Conservation (phyloP, 768 basidiomycete species). For the Thelephora ganbajun region DNA sequence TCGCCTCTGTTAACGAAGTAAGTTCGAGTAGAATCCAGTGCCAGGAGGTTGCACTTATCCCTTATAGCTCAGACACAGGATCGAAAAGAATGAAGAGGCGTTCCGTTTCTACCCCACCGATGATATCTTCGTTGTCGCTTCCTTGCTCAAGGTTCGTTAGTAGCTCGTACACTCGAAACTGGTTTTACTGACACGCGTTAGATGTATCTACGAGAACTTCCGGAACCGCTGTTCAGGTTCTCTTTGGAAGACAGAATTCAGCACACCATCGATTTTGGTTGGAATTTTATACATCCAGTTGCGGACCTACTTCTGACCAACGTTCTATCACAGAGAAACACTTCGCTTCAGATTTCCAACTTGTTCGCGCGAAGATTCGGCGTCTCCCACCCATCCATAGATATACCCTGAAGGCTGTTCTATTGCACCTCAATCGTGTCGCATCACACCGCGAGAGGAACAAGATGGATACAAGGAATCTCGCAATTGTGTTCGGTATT, state of each 20-base stretch:
- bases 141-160: conserved; percentile 60
- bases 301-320: conserved; percentile 1
- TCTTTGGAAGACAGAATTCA: conserved; percentile 70
- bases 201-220: conserved; percentile 76
- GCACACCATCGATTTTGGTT: conserved; percentile 67
- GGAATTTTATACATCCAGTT: conserved; percentile 3
- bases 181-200: conserved; percentile 12
- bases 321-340: conserved; percentile 43
- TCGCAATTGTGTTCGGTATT: conserved; percentile 85
- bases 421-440: conserved; percentile 75
- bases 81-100: conserved; percentile 67
- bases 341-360: conserved; percentile 49
- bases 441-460: conserved; percentile 55
- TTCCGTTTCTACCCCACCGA: conserved; percentile 58
- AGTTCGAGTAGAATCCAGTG: conserved; percentile 7
- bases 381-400: conserved; percentile 75
- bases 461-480: conserved; percentile 89
- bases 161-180: background rate
- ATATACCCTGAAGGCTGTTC: conserved; percentile 62
- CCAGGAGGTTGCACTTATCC: background rate
- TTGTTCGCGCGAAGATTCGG: conserved; percentile 80
- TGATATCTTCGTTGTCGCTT: conserved; percentile 72
- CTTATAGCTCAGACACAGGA: conserved; percentile 64
- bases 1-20: conserved; percentile 75
- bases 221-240: conserved; percentile 81